These are phyloP conservation scores for Syncephalastrum racemosum DNA, from an alignment of 371 early-diverging fungal species.

Conservation along the genomic window DNA sequence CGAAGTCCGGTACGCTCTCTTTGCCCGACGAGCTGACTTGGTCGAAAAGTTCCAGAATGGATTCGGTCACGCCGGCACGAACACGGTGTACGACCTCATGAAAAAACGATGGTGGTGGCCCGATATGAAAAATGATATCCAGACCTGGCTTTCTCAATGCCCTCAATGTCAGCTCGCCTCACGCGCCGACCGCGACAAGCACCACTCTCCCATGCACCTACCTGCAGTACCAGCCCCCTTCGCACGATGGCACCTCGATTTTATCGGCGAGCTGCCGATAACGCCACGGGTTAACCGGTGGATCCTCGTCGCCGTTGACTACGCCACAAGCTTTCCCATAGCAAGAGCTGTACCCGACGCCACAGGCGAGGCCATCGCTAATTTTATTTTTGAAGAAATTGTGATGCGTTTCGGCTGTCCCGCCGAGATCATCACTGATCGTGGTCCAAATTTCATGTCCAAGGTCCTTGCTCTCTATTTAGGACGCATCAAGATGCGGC, in stretches of 20 bases:
- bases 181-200: slow-evolving; percentile 3
- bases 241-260: slow-evolving; percentile 32
- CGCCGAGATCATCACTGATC: slow-evolving; percentile 34
- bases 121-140: slow-evolving; percentile 11
- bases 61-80: slow-evolving; percentile 20
- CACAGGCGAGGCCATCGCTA: slow-evolving; percentile 26
- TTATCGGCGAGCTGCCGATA: slow-evolving; percentile 21
- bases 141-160: slow-evolving; percentile 12
- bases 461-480: slow-evolving; percentile 12
- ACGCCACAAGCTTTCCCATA: slow-evolving; percentile 37
- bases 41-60: slow-evolving; percentile 20
- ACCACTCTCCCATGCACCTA: slow-evolving; percentile 15
- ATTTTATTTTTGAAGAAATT: slow-evolving; percentile 36
- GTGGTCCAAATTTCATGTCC: slow-evolving; percentile 33
- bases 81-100: slow-evolving; percentile 16
- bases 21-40: slow-evolving; percentile 8
- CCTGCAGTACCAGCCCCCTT: no score
- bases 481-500: slow-evolving; percentile 3
- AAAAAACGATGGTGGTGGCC: slow-evolving; percentile 32
- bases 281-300: slow-evolving; percentile 10
- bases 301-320: slow-evolving; percentile 36
- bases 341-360: slow-evolving; percentile 34
- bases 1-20: slow-evolving; percentile 6
- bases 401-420: no score
- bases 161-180: slow-evolving; percentile 18